phyloP scores from a whole-genome alignment of 2,329 filamentous ascomycete genomes.

The Scleromitrula shiraiana region DNA sequence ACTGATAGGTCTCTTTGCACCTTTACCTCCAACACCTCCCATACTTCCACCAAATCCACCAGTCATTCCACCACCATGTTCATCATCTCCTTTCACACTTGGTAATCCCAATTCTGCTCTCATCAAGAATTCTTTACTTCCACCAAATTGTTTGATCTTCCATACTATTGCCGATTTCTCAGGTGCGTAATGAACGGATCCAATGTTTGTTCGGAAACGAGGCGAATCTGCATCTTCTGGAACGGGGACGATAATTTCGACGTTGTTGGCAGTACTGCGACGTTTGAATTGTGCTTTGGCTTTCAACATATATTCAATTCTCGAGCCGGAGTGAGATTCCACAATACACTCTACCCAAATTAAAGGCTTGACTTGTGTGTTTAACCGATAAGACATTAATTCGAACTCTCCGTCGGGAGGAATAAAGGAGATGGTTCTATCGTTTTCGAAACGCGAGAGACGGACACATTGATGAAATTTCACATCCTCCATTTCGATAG shows the following conservation, averaged over 20 bases:
- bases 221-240: slow-evolving; percentile 95
- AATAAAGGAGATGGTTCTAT: slow-evolving; percentile 97
- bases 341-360: slow-evolving; percentile 99
- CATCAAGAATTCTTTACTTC: slow-evolving; percentile 98
- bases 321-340: slow-evolving; percentile 87
- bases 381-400: slow-evolving; percentile 97
- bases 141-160: slow-evolving; percentile 99
- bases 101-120: slow-evolving; percentile 90
- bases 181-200: slow-evolving; percentile 92
- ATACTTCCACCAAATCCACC: slow-evolving; percentile 95
- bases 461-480: slow-evolving; percentile 99
- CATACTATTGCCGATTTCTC: slow-evolving; percentile 97
- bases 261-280: slow-evolving; percentile 94
- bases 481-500: slow-evolving; percentile 99
- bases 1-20: slow-evolving; percentile 86
- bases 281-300: slow-evolving; percentile 97
- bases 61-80: slow-evolving; percentile 94
- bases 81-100: slow-evolving; percentile 89
- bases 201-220: slow-evolving; percentile 94
- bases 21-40: slow-evolving; percentile 84
- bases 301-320: slow-evolving; percentile 99
- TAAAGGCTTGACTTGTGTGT: slow-evolving; percentile 95
- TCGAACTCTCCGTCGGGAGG: slow-evolving; percentile 98
- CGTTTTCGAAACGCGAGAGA: slow-evolving; percentile 93
- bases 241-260: slow-evolving; percentile 94